Evolutionary conservation across 1,284 basidiomycete species (phyloP), one percentile per base, ranked within the genome.

Genomic region (Puccinia triticina): DNA sequence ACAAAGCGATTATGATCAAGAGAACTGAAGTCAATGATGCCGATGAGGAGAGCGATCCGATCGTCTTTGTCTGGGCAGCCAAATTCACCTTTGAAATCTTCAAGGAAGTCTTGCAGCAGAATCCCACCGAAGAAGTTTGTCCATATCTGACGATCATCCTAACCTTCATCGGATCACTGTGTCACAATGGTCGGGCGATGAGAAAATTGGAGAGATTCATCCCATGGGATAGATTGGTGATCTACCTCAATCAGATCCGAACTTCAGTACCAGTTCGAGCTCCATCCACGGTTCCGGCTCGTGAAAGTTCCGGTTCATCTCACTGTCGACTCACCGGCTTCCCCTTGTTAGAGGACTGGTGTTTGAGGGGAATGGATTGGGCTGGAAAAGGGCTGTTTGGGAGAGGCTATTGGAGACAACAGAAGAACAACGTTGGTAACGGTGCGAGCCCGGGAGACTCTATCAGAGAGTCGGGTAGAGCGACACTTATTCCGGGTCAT

Each of bases 351-450:
- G 97, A 99, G 87, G 97, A 99, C 87, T 98, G 95, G 94, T 94
- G 93, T 85, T 88, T 98, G 83, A 90, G 96, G 46, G 97, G 97
- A 3, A 93, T 96, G 91, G 93, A 94, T 84, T 99, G 96, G 96
- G 92, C 94, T 0, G 92, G 93, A 8, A 90, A 94, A 83, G 91
- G 92, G 82, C 92, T 97, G 0, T 97, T 93, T 86, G 94, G 95
- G 86, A 91, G 93, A 66, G 95, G 95, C 0, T 98, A 93, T 87
- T 98, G 95, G 96, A 89, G 89, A 82, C 59, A 69, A 14, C 80
- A 57, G 16, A 74, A 81, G 48, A 76, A 23, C 40, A n/a, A 26
- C 23, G 29, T 37, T 61, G 57, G 40, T 46, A 76, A 43, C n/a
- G 40, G 40, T 53, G 48, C 29, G 12, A 57, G 14, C 34, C 32